These are phyloP conservation scores for Carallia pectinifolia DNA, from an alignment of 345 rosid species.

Conservation along the genomic window DNA sequence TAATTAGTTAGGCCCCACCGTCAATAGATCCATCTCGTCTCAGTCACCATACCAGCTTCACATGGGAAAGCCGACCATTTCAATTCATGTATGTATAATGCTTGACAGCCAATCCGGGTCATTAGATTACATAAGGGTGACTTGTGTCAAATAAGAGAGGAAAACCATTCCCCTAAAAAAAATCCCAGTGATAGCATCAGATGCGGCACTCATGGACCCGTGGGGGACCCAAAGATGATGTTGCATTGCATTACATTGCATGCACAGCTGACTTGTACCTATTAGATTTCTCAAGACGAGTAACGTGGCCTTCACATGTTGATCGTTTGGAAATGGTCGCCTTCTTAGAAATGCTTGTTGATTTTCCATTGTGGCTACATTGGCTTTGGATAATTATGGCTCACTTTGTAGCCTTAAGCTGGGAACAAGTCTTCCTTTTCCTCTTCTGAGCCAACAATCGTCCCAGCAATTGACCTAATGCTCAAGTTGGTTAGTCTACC, in stretches of 20 bases:
- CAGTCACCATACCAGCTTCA: too few relatives aligned
- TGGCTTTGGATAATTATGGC: neutral
- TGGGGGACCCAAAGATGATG: neutral
- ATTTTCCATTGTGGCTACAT: neutral
- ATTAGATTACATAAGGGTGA: neutral
- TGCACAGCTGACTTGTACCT: constrained; percentile 21
- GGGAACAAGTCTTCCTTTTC: constrained; percentile 1
- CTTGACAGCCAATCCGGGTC: too few relatives aligned
- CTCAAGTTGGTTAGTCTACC: too few relatives aligned
- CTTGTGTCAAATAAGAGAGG: neutral
- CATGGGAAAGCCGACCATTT: too few relatives aligned
- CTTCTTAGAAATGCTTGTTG: constrained; percentile 3
- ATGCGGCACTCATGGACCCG: too few relatives aligned
- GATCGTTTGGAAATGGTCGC: constrained; percentile 21
- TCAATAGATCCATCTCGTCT: too few relatives aligned
- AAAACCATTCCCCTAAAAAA: neutral
- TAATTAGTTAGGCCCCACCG: too few relatives aligned
- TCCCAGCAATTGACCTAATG: too few relatives aligned
- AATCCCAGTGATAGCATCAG: too few relatives aligned
- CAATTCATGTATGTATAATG: too few relatives aligned
- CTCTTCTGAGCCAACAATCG: too few relatives aligned
- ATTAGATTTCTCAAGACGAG: constrained; percentile 29
- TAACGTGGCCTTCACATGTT: constrained; percentile 49
- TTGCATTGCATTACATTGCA: neutral
- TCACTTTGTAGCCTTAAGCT: constrained; percentile 8